phyloP scores from a whole-genome alignment of 176 grass and related monocot species.

The Cymbopogon citratus region DNA sequence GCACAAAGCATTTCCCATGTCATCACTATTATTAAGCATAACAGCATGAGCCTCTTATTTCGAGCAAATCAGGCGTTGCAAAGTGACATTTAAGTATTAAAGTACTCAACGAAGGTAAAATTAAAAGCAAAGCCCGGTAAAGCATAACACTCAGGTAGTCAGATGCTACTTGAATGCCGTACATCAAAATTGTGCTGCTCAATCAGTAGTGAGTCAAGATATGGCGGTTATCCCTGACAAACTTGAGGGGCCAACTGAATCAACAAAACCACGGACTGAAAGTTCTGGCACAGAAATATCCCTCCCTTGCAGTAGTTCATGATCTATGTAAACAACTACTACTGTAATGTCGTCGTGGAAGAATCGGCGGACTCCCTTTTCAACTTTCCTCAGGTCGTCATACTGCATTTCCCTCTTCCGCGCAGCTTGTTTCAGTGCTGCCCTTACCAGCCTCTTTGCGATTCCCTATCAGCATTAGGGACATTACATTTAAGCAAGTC shows the following conservation, averaged over 20 bases:
- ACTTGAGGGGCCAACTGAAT: slow-evolving; percentile 52
- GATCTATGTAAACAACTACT: slow-evolving; percentile 46
- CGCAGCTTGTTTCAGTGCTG: slow-evolving; percentile 50
- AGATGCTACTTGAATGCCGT: slow-evolving; percentile 9
- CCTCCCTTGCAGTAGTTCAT: slow-evolving; percentile 31
- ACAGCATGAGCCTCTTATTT: not conserved
- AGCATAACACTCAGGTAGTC: slow-evolving; percentile 6
- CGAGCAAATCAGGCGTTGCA: not conserved
- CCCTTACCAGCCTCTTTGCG: slow-evolving; percentile 54
- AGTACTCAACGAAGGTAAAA: not conserved
- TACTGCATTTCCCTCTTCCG: slow-evolving; percentile 61
- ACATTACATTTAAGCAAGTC: not conserved
- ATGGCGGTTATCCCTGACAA: slow-evolving; percentile 33
- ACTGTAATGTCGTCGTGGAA: slow-evolving; percentile 68
- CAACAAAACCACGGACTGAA: slow-evolving; percentile 60
- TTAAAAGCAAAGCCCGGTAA: not conserved
- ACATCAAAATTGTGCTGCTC: slow-evolving; percentile 28
- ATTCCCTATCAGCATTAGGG: slow-evolving; percentile 36
- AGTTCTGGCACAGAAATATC: slow-evolving; percentile 41
- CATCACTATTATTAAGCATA: not conserved
- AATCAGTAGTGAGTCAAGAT: slow-evolving; percentile 10
- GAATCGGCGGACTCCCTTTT: slow-evolving; percentile 50
- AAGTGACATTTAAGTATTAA: not conserved
- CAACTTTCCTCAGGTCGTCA: slow-evolving; percentile 52
- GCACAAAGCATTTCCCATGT: not conserved